Conservation (phyloP, 2,329 filamentous ascomycete genomes). For the Neophaeococcomyces mojaviensis region DNA sequence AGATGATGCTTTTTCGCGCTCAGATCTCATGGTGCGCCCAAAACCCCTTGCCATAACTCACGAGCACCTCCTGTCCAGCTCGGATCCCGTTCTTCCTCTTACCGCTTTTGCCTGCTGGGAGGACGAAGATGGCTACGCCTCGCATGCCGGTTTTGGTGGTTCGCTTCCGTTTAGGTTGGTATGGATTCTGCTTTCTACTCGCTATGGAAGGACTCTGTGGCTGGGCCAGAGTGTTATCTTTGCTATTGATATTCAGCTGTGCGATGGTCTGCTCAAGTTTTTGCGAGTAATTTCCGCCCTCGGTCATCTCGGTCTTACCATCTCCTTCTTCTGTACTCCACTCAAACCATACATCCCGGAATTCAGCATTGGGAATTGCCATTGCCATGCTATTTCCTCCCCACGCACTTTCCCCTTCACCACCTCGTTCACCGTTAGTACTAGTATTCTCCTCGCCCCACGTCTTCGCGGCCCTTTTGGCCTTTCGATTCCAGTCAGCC, state of each 20-base stretch:
- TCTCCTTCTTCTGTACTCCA: not conserved
- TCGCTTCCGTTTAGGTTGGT: not conserved
- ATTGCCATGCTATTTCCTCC: not conserved
- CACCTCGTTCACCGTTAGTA: not conserved
- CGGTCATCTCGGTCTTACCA: not conserved
- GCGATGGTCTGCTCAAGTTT: not conserved
- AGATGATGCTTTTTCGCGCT: too few relatives aligned
- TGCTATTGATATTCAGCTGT: not conserved
- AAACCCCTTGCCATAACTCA: slow-evolving; percentile 49
- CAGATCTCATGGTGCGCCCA: slow-evolving; percentile 31
- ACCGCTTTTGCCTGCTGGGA: slow-evolving; percentile 42
- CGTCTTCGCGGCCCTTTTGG: slow-evolving; percentile 1
- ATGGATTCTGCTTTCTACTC: too few relatives aligned
- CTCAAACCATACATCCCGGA: slow-evolving; percentile 31
- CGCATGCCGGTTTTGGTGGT: slow-evolving; percentile 20
- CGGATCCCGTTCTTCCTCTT: slow-evolving; percentile 36
- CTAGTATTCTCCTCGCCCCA: too few relatives aligned
- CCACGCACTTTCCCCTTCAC: not conserved
- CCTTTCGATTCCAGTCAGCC: not conserved
- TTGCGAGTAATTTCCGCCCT: not conserved
- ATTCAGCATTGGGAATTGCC: slow-evolving; percentile 30
- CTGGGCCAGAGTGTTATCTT: not conserved
- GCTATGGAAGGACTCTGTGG: too few relatives aligned
- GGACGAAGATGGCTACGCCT: slow-evolving; percentile 44
- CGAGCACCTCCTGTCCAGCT: slow-evolving; percentile 44